Percentiles rank a stretch among this genome's conserved stretches.
These are phyloP conservation scores for Rubia peregrina DNA, from an alignment of 305 asterid species.

Conservation along the genomic window DNA sequence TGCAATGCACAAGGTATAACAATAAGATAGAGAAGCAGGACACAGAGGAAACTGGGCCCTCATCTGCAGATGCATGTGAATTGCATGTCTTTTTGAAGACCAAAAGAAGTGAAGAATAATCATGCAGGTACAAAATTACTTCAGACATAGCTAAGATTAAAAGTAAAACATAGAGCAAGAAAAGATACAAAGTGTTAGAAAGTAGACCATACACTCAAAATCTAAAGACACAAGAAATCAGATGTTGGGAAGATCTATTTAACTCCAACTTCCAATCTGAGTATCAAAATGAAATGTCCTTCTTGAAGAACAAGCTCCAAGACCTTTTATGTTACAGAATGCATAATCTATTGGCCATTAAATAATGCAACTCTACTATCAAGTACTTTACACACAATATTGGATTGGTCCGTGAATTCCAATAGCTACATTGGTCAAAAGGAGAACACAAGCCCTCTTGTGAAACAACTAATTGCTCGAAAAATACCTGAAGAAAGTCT, in stretches of 20 bases:
- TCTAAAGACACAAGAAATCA: not conserved
- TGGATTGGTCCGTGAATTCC: not conserved
- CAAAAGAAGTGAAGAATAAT: not conserved
- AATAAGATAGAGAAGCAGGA: not conserved
- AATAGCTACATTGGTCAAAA: not conserved
- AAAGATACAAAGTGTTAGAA: not conserved
- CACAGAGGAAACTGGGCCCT: not conserved
- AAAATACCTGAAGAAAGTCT: not conserved
- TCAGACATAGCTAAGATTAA: not conserved
- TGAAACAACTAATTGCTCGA: not conserved
- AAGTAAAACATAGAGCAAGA: not conserved
- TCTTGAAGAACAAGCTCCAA: not conserved
- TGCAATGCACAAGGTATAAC: not conserved
- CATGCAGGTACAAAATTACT: not conserved
- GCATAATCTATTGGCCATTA: not conserved
- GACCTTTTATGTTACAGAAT: not conserved
- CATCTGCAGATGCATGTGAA: not conserved
- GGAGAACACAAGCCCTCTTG: not conserved
- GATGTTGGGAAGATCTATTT: not conserved
- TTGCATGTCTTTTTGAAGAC: not conserved
- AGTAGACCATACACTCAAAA: not conserved
- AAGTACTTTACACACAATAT: too few relatives aligned
- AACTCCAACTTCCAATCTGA: not conserved
- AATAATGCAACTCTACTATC: not conserved
- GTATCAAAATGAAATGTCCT: not conserved